Base-by-base conservation (phyloP, 495 filamentous ascomycete species). In the Clavariopsis aquatica region DNA sequence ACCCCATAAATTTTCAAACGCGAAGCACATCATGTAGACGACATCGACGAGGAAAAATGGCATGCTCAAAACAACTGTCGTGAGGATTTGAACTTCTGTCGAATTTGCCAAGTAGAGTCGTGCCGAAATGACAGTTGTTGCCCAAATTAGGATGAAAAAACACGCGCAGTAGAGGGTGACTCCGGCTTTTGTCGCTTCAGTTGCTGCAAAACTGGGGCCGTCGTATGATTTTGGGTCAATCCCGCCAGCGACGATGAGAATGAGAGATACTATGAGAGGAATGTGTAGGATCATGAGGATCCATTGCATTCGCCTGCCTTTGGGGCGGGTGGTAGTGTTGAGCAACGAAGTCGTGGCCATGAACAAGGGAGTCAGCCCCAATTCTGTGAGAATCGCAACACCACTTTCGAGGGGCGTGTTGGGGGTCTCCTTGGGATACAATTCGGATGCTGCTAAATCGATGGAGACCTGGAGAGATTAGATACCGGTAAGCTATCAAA, bases 11-110 rank as follows among this genome's bases (percentile, higher is more conserved):
- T 56, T 65, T 19, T 60, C 64, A 22, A 66, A 66, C 15, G 64
- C 64, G 31, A 66, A 66, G 29, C 64, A 66, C 64, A 66, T 66
- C 64, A 66, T 66, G 43, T 66, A 66, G 9, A 66, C 64, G 15
- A 66, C 49, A 31, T 66, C 57, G 38, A 66, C 64, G 3, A 66
- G 28, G 29, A 66, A 66, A 51, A 66, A 66, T 5, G 57, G 64
- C 10, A 66, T 38, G 46, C 64, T 66, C 20, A 66, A 10, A 13
- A 66, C 64, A 10, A 66, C 57, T 9, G 64, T 66, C 0, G 57
- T 66, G 4, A 66, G 52, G 13, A 66, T 66, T 57, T 61, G 53
- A 46, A 61, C 57, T 28, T 66, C 57, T 9, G 23, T 36, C 1
- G 57, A 56, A 34, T 51, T 29, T 10, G 64, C 64, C 17, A 66